phyloP scores from a whole-genome alignment of 768 basidiomycete species.

The Cystofilobasidium ferigula region DNA sequence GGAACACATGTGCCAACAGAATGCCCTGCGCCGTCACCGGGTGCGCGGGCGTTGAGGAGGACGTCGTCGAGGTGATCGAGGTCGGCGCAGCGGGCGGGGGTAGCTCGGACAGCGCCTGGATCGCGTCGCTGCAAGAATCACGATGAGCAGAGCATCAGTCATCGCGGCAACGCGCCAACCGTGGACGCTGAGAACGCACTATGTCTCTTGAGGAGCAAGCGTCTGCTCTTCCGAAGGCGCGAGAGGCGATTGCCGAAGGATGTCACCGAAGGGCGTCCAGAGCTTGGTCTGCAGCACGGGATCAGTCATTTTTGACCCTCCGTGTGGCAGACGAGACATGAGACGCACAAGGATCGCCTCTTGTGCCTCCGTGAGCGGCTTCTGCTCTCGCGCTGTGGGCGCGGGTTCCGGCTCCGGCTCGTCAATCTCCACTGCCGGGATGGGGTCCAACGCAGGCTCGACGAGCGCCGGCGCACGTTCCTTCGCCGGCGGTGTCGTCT shows the following conservation, averaged over 20 bases:
- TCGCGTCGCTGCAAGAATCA: constrained; percentile 1
- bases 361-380: background rate
- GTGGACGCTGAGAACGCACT: background rate
- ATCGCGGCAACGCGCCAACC: background rate
- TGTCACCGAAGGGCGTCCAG: constrained; percentile 16
- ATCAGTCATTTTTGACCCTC: background rate
- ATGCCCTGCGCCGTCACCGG: constrained; percentile 21
- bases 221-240: constrained; percentile 6
- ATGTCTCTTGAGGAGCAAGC: background rate
- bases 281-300: constrained; percentile 10
- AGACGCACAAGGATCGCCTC: constrained; percentile 6
- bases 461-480: background rate
- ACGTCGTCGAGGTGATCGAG: constrained; percentile 17
- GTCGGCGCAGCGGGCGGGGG: constrained; percentile 15
- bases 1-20: constrained; percentile 17
- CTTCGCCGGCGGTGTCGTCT: background rate
- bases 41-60: constrained; percentile 9
- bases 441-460: background rate
- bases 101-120: constrained; percentile 2
- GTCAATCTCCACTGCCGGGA: background rate
- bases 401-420: constrained; percentile 1
- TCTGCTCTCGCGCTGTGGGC: background rate
- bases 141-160: no score
- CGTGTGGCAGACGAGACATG: no score
- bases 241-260: constrained; percentile 16